These are phyloP conservation scores for Neckera pumila DNA, from an alignment of 225 moss, liverwort and hornwort genomes.

Conservation along the genomic window DNA sequence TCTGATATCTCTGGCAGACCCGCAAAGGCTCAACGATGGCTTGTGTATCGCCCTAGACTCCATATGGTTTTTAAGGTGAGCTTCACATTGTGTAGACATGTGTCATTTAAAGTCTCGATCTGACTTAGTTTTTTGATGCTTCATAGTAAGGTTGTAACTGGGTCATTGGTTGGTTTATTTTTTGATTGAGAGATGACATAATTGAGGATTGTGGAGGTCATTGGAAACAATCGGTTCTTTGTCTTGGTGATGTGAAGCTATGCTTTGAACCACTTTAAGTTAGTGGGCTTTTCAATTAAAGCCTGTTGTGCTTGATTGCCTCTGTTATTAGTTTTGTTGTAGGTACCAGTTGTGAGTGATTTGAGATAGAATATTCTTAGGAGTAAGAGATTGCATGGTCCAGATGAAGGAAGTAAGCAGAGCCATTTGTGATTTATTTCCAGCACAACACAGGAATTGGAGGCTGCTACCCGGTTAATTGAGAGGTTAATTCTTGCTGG, in stretches of 20 bases:
- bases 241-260: not conserved
- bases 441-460: slow-evolving; percentile 76
- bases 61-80: slow-evolving; percentile 87
- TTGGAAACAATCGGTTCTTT: not conserved
- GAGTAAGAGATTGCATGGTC: slow-evolving; percentile 12
- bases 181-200: not conserved
- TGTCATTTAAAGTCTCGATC: not conserved
- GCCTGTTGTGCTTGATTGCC: not conserved
- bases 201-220: not conserved
- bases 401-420: slow-evolving; percentile 26
- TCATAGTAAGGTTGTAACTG: not conserved
- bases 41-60: slow-evolving; percentile 92
- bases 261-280: not conserved
- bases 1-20: slow-evolving; percentile 68
- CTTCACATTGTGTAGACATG: not conserved
- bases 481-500: slow-evolving; percentile 78
- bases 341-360: not conserved
- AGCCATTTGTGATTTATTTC: slow-evolving; percentile 33
- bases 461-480: slow-evolving; percentile 71
- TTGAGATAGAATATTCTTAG: slow-evolving; percentile 6
- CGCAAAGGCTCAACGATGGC: slow-evolving; percentile 82
- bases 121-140: not conserved
- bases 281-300: not conserved
- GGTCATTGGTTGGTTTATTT: not conserved
- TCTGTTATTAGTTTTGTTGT: not conserved